These are phyloP conservation scores for Oryza nivara DNA, from an alignment of 176 grass and related monocot species.

Conservation along the genomic window DNA sequence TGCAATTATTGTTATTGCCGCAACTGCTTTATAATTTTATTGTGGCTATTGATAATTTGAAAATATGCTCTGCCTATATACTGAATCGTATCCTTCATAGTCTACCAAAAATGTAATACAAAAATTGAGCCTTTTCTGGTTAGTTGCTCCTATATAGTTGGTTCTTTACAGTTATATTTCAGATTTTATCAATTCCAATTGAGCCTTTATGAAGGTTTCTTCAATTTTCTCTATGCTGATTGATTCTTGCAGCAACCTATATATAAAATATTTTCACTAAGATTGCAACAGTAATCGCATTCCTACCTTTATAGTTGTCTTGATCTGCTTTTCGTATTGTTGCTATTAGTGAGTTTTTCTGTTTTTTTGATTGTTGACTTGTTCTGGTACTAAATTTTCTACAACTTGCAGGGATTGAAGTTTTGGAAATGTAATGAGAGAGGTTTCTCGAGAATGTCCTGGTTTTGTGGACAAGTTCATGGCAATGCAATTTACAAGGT, in stretches of 20 bases:
- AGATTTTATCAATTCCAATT: too few species aligned
- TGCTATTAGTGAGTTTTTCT: not conserved
- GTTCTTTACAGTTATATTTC: too few species aligned
- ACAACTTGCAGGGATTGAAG: constrained; percentile 52
- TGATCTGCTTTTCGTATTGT: not conserved
- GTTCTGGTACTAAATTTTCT: constrained; percentile 26
- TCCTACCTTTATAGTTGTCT: not conserved
- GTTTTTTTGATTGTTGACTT: not conserved
- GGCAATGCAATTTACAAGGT: constrained; percentile 1
- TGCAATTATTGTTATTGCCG: not conserved
- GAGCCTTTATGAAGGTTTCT: too few species aligned
- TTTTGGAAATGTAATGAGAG: not conserved
- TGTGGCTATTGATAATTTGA: not conserved
- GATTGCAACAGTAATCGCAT: not conserved
- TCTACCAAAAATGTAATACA: not conserved
- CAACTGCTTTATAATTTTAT: not conserved
- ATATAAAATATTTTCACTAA: not conserved
- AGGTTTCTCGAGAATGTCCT: not conserved
- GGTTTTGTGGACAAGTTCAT: not conserved
- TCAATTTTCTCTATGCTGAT: not conserved
- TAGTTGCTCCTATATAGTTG: not conserved
- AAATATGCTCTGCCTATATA: not conserved
- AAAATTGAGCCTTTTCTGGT: not conserved
- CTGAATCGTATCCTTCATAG: not conserved
- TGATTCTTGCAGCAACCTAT: not conserved